These are phyloP conservation scores for Fomitopsis pulvina DNA, from an alignment of 768 basidiomycete genomes.

Conservation along the genomic window DNA sequence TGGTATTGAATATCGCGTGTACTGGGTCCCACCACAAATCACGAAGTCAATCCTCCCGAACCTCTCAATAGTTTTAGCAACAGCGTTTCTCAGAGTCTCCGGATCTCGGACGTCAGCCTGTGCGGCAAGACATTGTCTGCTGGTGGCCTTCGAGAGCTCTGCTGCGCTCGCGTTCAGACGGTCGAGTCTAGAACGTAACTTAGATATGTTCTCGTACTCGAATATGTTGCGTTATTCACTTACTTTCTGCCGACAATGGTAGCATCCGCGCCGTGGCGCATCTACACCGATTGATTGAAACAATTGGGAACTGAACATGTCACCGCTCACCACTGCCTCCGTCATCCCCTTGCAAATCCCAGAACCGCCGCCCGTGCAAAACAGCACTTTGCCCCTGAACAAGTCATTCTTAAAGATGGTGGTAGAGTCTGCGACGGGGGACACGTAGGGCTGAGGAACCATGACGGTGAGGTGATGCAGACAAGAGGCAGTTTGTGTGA, in stretches of 20 bases:
- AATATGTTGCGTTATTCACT: too few relatives aligned
- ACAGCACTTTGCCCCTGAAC: constrained; percentile 86
- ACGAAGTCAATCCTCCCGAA: constrained; percentile 93
- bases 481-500: too few relatives aligned
- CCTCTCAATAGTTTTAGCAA: constrained; percentile 60
- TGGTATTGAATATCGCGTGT: background rate
- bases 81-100: constrained; percentile 66
- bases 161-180: constrained; percentile 63
- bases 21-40: constrained; percentile 81
- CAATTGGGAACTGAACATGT: background rate
- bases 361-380: constrained; percentile 88
- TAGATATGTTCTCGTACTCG: too few relatives aligned
- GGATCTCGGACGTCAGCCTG: constrained; percentile 83
- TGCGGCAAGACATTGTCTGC: constrained; percentile 60
- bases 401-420: constrained; percentile 70
- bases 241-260: constrained; percentile 85
- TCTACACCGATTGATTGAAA: constrained; percentile 56
- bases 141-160: constrained; percentile 65
- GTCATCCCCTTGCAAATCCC: constrained; percentile 92
- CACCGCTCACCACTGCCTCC: constrained; percentile 60
- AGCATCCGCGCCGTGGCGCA: constrained; percentile 78
- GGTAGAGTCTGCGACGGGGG: constrained; percentile 42
- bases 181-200: constrained; percentile 62
- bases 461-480: too few relatives aligned
- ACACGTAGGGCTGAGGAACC: background rate